Evolutionary conservation across 2,329 filamentous ascomycete genomes (phyloP).

Genomic region (Didymella sp.): DNA sequence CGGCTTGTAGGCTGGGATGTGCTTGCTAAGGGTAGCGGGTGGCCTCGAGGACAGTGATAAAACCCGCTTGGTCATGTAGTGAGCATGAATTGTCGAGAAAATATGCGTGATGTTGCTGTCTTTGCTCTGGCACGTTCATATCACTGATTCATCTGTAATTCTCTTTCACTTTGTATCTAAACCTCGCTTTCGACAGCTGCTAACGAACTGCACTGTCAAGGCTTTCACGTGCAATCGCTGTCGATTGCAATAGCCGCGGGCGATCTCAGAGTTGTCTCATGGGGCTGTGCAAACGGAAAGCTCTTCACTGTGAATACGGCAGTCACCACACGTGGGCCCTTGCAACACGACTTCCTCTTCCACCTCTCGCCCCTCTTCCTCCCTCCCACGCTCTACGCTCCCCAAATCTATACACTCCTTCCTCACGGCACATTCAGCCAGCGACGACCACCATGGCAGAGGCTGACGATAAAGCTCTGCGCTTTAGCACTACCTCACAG

Average conservation of each 20-base stretch:
- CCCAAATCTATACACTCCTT: not conserved
- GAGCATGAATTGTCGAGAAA: not conserved
- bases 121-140: not conserved
- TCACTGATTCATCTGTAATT: not conserved
- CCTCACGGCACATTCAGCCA: not conserved
- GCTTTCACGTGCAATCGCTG: not conserved
- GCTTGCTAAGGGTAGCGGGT: slow-evolving; percentile 37
- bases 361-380: not conserved
- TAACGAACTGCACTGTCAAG: not conserved
- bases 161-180: not conserved
- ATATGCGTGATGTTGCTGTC: not conserved
- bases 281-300: not conserved
- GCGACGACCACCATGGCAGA: not conserved
- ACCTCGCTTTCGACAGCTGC: not conserved
- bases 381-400: not conserved
- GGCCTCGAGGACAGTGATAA: slow-evolving; percentile 7
- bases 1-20: slow-evolving; percentile 65
- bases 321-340: not conserved
- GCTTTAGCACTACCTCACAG: not conserved
- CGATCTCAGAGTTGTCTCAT: not conserved
- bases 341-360: not conserved
- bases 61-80: not conserved
- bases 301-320: slow-evolving; percentile 1
- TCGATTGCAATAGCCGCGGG: not conserved
- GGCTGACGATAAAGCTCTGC: not conserved